phyloP scores from a whole-genome alignment of 192 early-diverging fungal species.

The Backusella australiensis region DNA sequence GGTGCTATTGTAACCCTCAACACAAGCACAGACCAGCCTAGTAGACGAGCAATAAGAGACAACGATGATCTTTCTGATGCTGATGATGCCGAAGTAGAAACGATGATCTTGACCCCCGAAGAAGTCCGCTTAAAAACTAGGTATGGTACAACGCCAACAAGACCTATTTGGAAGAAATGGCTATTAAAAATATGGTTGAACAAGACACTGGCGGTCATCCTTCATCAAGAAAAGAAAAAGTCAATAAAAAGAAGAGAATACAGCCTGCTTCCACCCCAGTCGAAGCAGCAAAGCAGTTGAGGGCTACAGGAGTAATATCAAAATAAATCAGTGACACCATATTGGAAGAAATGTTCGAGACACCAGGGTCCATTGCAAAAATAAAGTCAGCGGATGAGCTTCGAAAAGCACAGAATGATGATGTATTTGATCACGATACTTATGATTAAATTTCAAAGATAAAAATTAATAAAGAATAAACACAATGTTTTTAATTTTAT shows the following conservation, averaged over 20 bases:
- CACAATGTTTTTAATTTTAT: no score
- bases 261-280: conserved; percentile 56
- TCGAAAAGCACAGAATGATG: conserved; percentile 22
- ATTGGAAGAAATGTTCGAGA: conserved; percentile 68
- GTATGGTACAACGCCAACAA: conserved; percentile 89
- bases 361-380: conserved; percentile 3
- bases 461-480: no score
- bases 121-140: conserved; percentile 79
- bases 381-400: conserved; percentile 36
- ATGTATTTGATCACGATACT: no score
- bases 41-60: conserved; percentile 28
- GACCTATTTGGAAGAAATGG: conserved; percentile 71
- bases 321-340: conserved; percentile 91
- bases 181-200: conserved; percentile 72
- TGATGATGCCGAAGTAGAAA: conserved; percentile 76
- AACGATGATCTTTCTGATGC: conserved; percentile 45
- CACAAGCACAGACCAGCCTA: background rate
- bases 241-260: conserved; percentile 19
- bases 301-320: conserved; percentile 72
- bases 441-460: no score
- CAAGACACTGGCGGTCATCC: conserved; percentile 29
- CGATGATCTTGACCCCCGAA: conserved; percentile 64
- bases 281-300: conserved; percentile 76
- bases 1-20: background rate
- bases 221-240: conserved; percentile 37